Base-by-base conservation (phyloP, 2,329 filamentous ascomycete genomes). In the Ceratocystis papillata region DNA sequence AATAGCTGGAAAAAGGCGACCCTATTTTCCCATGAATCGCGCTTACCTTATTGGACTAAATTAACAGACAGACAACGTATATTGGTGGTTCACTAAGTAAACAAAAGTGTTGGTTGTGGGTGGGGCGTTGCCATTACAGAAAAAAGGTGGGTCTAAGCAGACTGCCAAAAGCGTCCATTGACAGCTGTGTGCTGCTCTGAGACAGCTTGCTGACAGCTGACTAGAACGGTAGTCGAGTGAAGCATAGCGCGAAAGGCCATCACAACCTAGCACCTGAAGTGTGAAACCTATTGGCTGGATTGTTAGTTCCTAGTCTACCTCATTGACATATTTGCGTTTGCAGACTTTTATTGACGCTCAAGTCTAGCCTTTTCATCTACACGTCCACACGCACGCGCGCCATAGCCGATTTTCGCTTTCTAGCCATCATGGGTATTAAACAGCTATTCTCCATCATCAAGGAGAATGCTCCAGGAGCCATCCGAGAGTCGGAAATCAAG, bases 401-500 rank as follows among this genome's bases (percentile, higher is more conserved):
- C 37, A 41, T 41, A 41, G 12, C 3, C 10, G 37, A 1, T 41
- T 41, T 4, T 41, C 10, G 4, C 10, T 15, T 12, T 41, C 37
- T 41, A 30, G 71, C 71, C 70, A 79, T 70, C 50, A 86, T 85
- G 81, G 81, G 83, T 76, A 87, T 87, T 71, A 87, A 86, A 80
- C 84, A 89, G 72, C 83, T 94, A 55, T 90, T 87, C 75, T 82
- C 84, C 70, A 87, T 94, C 75, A 90, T 94, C 77, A 88, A 89
- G 73, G 92, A 96, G 74, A 88, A 97, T 79, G 89, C 91, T 70
- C 94, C 94, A n/a, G 89, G 92, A 77, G 88, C 94, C 44, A 84
- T 96, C 81, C 97, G 96, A 77, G 88, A 91, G 73, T 90, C 94
- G 68, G 94, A 99, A 74, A 99, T 99, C 81, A 99, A 99, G 79